A percentile compares a stretch with the other conserved stretches of the same genome.
phyloP scores from a whole-genome alignment of 1,284 basidiomycete genomes.

The Ceratobasidium papillatum region DNA sequence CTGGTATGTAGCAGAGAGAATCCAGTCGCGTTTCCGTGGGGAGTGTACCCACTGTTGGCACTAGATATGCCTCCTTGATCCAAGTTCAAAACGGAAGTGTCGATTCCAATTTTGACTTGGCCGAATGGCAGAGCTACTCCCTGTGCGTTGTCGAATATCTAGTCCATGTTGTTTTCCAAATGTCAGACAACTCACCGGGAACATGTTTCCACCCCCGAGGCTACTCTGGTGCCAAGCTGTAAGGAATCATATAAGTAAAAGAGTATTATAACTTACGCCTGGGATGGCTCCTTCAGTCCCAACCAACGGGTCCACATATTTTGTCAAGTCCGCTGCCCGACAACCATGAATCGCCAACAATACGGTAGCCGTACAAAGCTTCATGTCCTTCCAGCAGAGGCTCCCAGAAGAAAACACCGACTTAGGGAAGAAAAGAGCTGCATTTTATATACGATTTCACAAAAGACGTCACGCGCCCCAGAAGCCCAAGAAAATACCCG shows the following conservation, averaged over 20 bases:
- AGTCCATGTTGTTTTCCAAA: not conserved
- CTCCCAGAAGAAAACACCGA: not conserved
- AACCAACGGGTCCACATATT: slow-evolving; percentile 11
- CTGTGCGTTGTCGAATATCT: not conserved
- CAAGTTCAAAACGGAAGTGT: slow-evolving; percentile 31
- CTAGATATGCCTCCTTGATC: slow-evolving; percentile 27
- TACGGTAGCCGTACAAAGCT: not conserved
- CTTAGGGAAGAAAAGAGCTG: not conserved
- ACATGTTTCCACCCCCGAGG: slow-evolving; percentile 35
- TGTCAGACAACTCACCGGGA: not conserved
- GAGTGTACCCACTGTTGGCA: slow-evolving; percentile 28
- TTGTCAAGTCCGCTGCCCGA: not conserved
- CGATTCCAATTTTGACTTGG: slow-evolving; percentile 29
- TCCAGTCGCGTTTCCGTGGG: slow-evolving; percentile 20
- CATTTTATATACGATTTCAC: slow-evolving; percentile 9
- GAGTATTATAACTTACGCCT: not conserved
- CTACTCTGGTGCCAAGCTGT: slow-evolving; percentile 1
- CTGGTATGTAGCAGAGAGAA: slow-evolving; percentile 25
- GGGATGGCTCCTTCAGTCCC: slow-evolving; percentile 19
- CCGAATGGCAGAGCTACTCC: slow-evolving; percentile 25
- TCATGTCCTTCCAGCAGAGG: not conserved
- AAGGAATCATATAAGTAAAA: not conserved
- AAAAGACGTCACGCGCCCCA: not conserved
- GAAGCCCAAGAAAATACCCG: not conserved
- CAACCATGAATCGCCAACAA: not conserved